Base-by-base conservation (phyloP, 768 basidiomycete species). In the Tephrocybe sp. region DNA sequence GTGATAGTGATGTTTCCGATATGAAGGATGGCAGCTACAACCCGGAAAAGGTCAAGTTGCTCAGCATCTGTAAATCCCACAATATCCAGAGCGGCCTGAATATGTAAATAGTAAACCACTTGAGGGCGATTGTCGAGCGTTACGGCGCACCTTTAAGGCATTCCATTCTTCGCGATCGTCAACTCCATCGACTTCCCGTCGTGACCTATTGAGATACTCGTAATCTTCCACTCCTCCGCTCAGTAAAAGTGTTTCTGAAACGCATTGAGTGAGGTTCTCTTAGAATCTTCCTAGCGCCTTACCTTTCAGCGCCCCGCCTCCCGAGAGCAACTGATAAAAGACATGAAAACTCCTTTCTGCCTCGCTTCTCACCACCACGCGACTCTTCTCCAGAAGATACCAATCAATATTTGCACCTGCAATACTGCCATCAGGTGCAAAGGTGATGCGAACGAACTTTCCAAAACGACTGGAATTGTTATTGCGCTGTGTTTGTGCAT, bases 401-500 rank as follows among this genome's bases (percentile, higher is more conserved):
- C 97, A 98, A 65, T 99, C 94, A 52, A 98, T 93, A 63, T 94
- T 97, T 21, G 97, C 97, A 1, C 97, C 97, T 0, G 94, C 89
- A 49, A 99, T 99, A 56, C 91, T 92, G 2, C 95, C 94, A 56
- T 90, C 84, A 0, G 89, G 85, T 1, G 91, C 82, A 68, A 99
- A 99, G 62, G 87, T 88, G 53, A 99, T 98, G 38, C 93, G 79
- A 40, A 99, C 90, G 64, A 99, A 99, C 69, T 99, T 99, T 24
- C 94, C 94, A 64, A 99, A 99, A 31, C 97, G 89, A 78, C 91
- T 93, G 1, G 97, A 98, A 63, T 99, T 99, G 69, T 98, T 97
- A 63, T 99, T 99, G 38, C 94, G 76, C 69, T 97, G 90, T 0
- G 97, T 98, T 66, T 98, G 97, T 4, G 97, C 95, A 64, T 99